Evolutionary conservation across 306 rosid species (phyloP).

Genomic region (Dryas octopetala): DNA sequence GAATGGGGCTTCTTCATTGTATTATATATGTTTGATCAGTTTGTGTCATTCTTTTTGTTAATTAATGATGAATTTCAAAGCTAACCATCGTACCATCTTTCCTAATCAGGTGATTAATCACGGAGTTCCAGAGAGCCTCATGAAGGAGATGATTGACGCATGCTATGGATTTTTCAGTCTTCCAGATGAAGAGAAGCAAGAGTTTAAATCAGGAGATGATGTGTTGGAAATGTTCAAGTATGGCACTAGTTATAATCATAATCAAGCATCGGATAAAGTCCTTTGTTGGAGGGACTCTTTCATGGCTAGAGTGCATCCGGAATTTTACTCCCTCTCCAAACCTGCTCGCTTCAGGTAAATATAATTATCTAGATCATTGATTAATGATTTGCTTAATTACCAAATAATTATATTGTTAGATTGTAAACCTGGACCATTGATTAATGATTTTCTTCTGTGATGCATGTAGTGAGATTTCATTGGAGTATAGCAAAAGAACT

Average conservation of each 20-base stretch:
- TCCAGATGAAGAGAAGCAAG: constrained; percentile 34
- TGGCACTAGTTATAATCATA: constrained; percentile 48
- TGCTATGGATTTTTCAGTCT: constrained; percentile 36
- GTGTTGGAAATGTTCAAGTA: not conserved
- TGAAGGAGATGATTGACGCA: constrained; percentile 7
- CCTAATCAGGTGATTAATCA: constrained; percentile 35
- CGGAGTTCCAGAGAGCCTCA: constrained; percentile 36
- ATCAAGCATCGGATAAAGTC: constrained; percentile 27
- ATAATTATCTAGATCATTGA: no score
- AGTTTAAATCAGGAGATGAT: not conserved
- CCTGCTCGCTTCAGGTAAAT: constrained; percentile 33
- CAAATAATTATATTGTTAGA: no score
- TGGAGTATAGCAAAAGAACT: not conserved
- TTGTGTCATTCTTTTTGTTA: not conserved
- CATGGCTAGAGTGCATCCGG: constrained; percentile 33
- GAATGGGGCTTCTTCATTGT: constrained; percentile 12
- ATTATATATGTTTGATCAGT: not conserved
- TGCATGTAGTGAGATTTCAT: constrained; percentile 1
- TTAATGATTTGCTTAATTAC: no score
- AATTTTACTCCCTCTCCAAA: constrained; percentile 44
- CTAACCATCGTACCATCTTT: not conserved
- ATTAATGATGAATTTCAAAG: no score
- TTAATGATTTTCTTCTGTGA: no score
- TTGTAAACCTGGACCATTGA: no score
- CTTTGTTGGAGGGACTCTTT: constrained; percentile 11